A percentile compares a stretch with the other conserved stretches of the same genome.
Evolutionary conservation across 2,329 filamentous ascomycete genomes (phyloP).

Genomic region (Alternaria novae-zelandiae): DNA sequence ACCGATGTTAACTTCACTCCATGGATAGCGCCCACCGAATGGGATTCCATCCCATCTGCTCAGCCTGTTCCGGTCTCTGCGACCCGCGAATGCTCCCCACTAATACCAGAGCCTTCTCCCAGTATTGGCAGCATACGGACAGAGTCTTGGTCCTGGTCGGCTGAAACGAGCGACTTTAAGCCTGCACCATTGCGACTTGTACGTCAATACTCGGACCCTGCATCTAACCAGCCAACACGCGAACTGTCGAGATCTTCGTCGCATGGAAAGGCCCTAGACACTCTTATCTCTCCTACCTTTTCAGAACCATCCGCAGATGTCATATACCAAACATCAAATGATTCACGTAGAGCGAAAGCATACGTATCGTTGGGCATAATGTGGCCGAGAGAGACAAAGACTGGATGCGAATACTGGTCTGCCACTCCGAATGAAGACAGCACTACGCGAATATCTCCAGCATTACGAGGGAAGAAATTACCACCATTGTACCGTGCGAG

Average conservation of each 20-base stretch:
- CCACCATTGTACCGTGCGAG: slow-evolving; percentile 18
- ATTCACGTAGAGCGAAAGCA: slow-evolving; percentile 30
- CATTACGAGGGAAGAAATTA: slow-evolving; percentile 19
- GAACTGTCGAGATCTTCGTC: slow-evolving; percentile 28
- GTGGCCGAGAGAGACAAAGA: slow-evolving; percentile 13
- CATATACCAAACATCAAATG: slow-evolving; percentile 20
- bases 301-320: neutral
- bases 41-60: slow-evolving; percentile 15
- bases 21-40: slow-evolving; percentile 40
- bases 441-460: neutral
- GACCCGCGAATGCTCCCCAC: slow-evolving; percentile 3
- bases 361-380: slow-evolving; percentile 27
- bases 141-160: slow-evolving; percentile 17
- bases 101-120: slow-evolving; percentile 41
- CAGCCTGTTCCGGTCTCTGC: neutral
- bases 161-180: slow-evolving; percentile 7
- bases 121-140: slow-evolving; percentile 18
- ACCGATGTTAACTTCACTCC: slow-evolving; percentile 15
- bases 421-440: neutral
- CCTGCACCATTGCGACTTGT: slow-evolving; percentile 26
- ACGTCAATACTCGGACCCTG: slow-evolving; percentile 15
- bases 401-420: slow-evolving; percentile 2
- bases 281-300: neutral
- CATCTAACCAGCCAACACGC: slow-evolving; percentile 22
- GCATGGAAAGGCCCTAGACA: neutral